phyloP scores from a whole-genome alignment of 2,329 filamentous ascomycete genomes.

The Thermochaetoides dissita region DNA sequence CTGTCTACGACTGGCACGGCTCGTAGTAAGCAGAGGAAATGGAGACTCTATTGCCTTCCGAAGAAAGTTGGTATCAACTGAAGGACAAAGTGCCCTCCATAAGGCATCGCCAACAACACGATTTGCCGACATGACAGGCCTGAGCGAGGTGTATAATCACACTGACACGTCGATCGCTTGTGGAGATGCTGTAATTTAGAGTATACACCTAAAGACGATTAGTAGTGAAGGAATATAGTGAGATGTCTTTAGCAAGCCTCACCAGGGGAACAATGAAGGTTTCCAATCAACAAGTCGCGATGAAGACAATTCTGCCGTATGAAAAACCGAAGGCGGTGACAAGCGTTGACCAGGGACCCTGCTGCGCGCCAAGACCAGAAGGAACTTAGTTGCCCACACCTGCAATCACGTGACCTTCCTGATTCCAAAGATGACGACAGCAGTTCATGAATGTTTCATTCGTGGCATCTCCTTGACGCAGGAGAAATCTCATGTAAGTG shows the following conservation, averaged over 20 bases:
- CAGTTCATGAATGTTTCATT: no score
- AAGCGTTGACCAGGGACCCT: not conserved
- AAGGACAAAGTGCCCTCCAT: conserved; percentile 50
- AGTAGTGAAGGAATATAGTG: not conserved
- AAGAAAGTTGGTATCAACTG: conserved; percentile 29
- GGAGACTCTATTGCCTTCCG: conserved; percentile 19
- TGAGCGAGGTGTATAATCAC: not conserved
- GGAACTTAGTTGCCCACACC: no score
- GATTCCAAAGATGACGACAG: no score
- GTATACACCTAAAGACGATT: no score
- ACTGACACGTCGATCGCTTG: no score
- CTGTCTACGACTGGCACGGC: not conserved
- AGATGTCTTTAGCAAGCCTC: not conserved
- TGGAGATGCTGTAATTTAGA: no score
- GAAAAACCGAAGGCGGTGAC: not conserved
- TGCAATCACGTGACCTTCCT: no score
- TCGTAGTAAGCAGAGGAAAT: conserved; percentile 3
- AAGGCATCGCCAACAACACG: conserved; percentile 40
- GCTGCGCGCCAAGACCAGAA: not conserved
- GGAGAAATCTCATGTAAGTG: no score
- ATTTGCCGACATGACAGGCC: conserved; percentile 21
- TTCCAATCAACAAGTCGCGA: not conserved
- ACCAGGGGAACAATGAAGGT: no score
- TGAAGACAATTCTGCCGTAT: not conserved
- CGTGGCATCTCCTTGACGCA: no score